Evolutionary conservation across 768 basidiomycete species (phyloP).

Genomic region (Gyrodon lividus): DNA sequence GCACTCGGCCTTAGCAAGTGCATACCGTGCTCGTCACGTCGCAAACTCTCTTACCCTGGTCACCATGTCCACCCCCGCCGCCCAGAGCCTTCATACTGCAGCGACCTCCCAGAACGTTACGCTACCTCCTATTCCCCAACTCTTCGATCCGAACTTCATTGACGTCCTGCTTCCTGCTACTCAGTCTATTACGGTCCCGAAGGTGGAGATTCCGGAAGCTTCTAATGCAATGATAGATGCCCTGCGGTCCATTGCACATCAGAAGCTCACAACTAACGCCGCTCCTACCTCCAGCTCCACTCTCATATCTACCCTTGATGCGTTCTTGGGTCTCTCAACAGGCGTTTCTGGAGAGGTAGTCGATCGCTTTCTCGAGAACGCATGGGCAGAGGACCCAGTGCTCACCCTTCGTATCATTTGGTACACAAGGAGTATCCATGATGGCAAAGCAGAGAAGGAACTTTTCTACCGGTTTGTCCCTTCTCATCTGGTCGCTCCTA

Average conservation of each 20-base stretch:
- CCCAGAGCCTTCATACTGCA: constrained; percentile 5
- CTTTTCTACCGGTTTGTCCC: constrained; percentile 52
- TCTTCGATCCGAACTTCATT: constrained; percentile 55
- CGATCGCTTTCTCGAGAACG: constrained; percentile 38
- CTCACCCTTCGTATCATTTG: constrained; percentile 68
- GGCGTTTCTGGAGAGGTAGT: constrained; percentile 23
- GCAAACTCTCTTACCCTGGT: neutral
- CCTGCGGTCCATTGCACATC: constrained; percentile 41
- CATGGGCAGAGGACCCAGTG: constrained; percentile 58
- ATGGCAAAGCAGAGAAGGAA: constrained; percentile 62
- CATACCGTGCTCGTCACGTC: neutral
- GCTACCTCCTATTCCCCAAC: constrained; percentile 57
- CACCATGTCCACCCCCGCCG: constrained; percentile 1
- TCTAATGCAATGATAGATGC: constrained; percentile 57
- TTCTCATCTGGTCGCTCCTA: neutral
- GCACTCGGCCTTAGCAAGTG: neutral
- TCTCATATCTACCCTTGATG: constrained; percentile 51
- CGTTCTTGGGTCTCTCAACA: constrained; percentile 46
- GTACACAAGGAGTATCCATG: constrained; percentile 66
- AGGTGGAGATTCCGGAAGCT: neutral
- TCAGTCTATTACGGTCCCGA: neutral
- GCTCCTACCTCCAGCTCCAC: constrained; percentile 56
- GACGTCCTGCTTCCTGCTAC: constrained; percentile 50
- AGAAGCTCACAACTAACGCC: constrained; percentile 47
- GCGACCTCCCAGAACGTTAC: constrained; percentile 43